Percentiles rank a stretch among this genome's conserved stretches.
Conservation (phyloP, 2,329 filamentous ascomycete species). For the Corinectria fuckeliana region DNA sequence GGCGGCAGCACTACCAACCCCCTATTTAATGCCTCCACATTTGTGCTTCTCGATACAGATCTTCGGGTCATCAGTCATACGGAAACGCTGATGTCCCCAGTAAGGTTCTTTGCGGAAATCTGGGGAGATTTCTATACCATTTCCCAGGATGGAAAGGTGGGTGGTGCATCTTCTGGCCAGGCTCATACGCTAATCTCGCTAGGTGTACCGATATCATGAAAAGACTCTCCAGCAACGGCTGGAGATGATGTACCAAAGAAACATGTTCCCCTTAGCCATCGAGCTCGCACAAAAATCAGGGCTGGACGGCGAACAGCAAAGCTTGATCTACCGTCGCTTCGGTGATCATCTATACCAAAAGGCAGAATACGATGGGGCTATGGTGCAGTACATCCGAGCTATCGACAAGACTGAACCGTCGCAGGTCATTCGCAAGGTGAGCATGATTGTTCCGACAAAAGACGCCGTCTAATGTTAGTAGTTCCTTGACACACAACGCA, state of each 20-base stretch:
- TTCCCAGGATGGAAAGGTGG: slow-evolving; percentile 88
- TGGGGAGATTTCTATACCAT: slow-evolving; percentile 95
- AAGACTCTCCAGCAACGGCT: slow-evolving; percentile 89
- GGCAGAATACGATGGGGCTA: slow-evolving; percentile 95
- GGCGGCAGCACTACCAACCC: slow-evolving; percentile 74
- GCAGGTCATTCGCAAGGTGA: slow-evolving; percentile 89
- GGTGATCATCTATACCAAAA: slow-evolving; percentile 95
- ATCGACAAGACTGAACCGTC: slow-evolving; percentile 97
- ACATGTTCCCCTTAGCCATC: slow-evolving; percentile 90
- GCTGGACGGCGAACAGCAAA: slow-evolving; percentile 81
- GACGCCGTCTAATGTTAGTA: slow-evolving; percentile 48
- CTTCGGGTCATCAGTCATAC: slow-evolving; percentile 89
- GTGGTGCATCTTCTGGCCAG: slow-evolving; percentile 2
- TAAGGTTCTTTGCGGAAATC: slow-evolving; percentile 80
- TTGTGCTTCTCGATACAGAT: slow-evolving; percentile 91
- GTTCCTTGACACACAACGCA: slow-evolving; percentile 96
- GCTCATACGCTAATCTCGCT: slow-evolving; percentile 23
- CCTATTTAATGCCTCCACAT: slow-evolving; percentile 84
- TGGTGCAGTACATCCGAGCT: slow-evolving; percentile 96
- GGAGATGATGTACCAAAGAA: slow-evolving; percentile 91
- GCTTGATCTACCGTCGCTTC: slow-evolving; percentile 90
- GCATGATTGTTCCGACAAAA: not conserved
- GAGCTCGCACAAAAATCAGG: slow-evolving; percentile 90
- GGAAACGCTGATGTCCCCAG: slow-evolving; percentile 80
- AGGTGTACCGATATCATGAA: slow-evolving; percentile 89